Percentiles rank a stretch among this genome's conserved stretches.
Evolutionary conservation across 345 rosid species (phyloP).

Genomic region (Hirschfeldia incana): DNA sequence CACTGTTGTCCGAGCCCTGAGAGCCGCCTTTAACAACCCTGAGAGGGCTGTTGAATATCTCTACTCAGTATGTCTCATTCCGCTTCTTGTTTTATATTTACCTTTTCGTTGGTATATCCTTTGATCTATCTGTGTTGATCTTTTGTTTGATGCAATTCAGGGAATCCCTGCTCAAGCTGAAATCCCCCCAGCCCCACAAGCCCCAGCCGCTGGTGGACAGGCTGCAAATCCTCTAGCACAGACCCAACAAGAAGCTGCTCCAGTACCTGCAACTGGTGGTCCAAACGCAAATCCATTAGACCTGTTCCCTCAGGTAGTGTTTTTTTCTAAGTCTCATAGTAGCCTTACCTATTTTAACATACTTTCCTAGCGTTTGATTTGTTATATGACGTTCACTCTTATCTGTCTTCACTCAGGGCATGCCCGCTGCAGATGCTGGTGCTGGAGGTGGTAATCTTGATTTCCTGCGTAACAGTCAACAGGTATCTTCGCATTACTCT

Average conservation of each 20-base stretch:
- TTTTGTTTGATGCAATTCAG: constrained; percentile 11
- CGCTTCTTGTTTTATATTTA: background rate
- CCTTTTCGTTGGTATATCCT: constrained; percentile 1
- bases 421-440: constrained; percentile 72
- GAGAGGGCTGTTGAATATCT: constrained; percentile 98
- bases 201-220: constrained; percentile 37
- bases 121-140: background rate
- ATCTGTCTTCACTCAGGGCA: constrained; percentile 56
- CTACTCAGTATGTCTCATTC: constrained; percentile 62
- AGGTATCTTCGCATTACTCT: constrained; percentile 45
- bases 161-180: constrained; percentile 46
- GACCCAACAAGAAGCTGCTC: constrained; percentile 37
- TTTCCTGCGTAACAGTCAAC: constrained; percentile 89
- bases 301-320: constrained; percentile 38
- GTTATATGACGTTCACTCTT: constrained; percentile 7
- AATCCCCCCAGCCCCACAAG: constrained; percentile 36
- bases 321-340: background rate
- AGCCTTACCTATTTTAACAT: background rate
- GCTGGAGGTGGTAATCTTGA: constrained; percentile 86
- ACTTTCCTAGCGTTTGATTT: background rate
- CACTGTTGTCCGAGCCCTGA: constrained; percentile 79
- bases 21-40: constrained; percentile 94
- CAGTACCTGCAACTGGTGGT: constrained; percentile 35
- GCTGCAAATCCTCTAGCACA: constrained; percentile 36
- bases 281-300: constrained; percentile 43